phyloP scores from a whole-genome alignment of 257 asterid species.

The Petunia secreta region DNA sequence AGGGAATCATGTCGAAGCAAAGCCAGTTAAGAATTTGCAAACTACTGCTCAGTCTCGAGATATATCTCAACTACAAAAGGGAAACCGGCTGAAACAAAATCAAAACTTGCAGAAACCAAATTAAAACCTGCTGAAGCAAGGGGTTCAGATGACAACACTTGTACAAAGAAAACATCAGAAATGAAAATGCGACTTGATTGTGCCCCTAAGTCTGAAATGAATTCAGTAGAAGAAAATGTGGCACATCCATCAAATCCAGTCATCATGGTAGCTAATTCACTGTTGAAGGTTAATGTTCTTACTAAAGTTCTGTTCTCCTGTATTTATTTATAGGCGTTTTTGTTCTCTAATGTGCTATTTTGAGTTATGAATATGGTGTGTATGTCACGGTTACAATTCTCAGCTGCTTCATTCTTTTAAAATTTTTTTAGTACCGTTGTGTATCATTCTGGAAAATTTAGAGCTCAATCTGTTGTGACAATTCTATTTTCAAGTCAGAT shows the following conservation, averaged over 20 bases:
- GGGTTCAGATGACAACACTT: constrained; percentile 27
- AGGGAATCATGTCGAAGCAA: constrained; percentile 19
- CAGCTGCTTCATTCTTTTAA: constrained; percentile 13
- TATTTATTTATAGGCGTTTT: constrained; percentile 23
- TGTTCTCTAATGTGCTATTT: neutral
- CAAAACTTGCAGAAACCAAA: constrained; percentile 38
- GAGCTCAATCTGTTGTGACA: neutral
- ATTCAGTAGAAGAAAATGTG: constrained; percentile 30
- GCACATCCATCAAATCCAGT: constrained; percentile 30
- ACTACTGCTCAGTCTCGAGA: constrained; percentile 32
- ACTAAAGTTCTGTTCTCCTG: constrained; percentile 21
- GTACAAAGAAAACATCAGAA: constrained; percentile 34
- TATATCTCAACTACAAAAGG: constrained; percentile 28
- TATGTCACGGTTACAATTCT: constrained; percentile 3
- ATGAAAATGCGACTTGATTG: constrained; percentile 31
- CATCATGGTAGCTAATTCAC: constrained; percentile 38
- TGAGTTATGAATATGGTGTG: constrained; percentile 32
- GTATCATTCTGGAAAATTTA: constrained; percentile 11
- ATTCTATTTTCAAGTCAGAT: neutral
- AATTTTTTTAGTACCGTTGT: neutral
- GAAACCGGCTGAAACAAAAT: constrained; percentile 31
- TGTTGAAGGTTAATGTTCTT: constrained; percentile 49
- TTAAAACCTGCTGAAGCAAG: constrained; percentile 35
- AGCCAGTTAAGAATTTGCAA: constrained; percentile 37
- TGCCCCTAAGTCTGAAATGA: constrained; percentile 28